Evolutionary conservation across 495 filamentous ascomycete genomes (phyloP), one percentile per base, ranked within the genome.

Genomic region (Penicillium manginii): DNA sequence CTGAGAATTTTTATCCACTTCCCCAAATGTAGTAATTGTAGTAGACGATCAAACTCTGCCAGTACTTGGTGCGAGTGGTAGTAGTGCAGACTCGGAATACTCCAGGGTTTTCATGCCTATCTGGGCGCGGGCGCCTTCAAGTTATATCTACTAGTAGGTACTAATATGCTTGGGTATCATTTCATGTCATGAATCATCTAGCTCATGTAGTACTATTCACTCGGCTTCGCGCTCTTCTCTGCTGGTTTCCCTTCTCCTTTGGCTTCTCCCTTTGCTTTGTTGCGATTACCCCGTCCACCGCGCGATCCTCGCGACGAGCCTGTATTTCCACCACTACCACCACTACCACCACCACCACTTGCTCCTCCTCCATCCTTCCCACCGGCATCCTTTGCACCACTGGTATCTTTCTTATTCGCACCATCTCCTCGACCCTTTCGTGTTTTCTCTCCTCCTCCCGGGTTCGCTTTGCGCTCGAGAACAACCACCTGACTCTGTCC

Each of bases 401-500:
- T 18, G n/a, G 42, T 17, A n/a, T 32, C 22, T 15, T 32, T 39
- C 22, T 64, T 61, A 14, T 59, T 68, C 17, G 33, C 47, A 33
- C 42, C 58, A 42, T 18, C 32, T 15, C 50, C 62, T 33, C 78
- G 75, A 37, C 70, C 72, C 51, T 79, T 73, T 11, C 79, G 76
- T 3, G 71, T 60, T 32, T 76, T 75, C 55, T 77, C 71, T 12
- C 64, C 69, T 4, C 70, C n/a, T n/a, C 68, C 10, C 74, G 26
- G 73, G 23, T 76, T 76, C 35, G 64, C 85, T 75, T 92, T 92
- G 51, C 89, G 79, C 75, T 96, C 92, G 12, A 96, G 74, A 11
- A 97, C 90, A 62, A 92, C 89, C 7, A 96, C 91, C 6, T 89
- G 87, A 9, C 91, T 91, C 73, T 93, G 88, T 11, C 88, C 92